Evolutionary conservation across 306 rosid genomes (phyloP).

Genomic region (Lathyrus aphaca): DNA sequence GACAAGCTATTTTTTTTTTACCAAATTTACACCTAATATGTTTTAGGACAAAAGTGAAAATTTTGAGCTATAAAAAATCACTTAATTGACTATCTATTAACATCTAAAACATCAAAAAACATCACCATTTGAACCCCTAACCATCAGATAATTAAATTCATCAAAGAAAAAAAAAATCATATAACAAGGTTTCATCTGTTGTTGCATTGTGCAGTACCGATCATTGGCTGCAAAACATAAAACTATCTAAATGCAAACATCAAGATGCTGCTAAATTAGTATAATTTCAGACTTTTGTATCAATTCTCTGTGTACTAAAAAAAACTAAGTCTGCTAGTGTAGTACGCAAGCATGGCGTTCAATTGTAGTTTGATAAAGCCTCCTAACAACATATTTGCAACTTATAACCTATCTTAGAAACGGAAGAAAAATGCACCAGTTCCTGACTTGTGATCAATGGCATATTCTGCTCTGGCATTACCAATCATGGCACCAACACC

Average conservation of each 20-base stretch:
- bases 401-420: constrained; percentile 92
- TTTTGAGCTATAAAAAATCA: not conserved
- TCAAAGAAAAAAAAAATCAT: not conserved
- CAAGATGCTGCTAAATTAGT: not conserved
- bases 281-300: constrained; percentile 24
- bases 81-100: not conserved
- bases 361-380: constrained; percentile 37
- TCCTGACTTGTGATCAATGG: constrained; percentile 91
- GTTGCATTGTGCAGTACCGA: constrained; percentile 11
- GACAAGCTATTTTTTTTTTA: no score
- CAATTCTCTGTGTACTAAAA: not conserved
- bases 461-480: constrained; percentile 88
- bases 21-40: no score
- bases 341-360: constrained; percentile 17
- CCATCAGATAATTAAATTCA: not conserved
- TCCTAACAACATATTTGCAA: constrained; percentile 28
- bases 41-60: not conserved
- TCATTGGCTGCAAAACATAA: constrained; percentile 22
- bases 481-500: constrained; percentile 90
- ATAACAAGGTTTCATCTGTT: constrained; percentile 14
- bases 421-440: constrained; percentile 92
- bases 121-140: not conserved
- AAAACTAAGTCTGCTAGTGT: not conserved
- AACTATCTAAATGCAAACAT: constrained; percentile 24
- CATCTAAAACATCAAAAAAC: not conserved